A percentile compares a stretch with the other conserved stretches of the same genome.
Evolutionary conservation across 768 basidiomycete genomes (phyloP).

Genomic region (Mycena amicta): DNA sequence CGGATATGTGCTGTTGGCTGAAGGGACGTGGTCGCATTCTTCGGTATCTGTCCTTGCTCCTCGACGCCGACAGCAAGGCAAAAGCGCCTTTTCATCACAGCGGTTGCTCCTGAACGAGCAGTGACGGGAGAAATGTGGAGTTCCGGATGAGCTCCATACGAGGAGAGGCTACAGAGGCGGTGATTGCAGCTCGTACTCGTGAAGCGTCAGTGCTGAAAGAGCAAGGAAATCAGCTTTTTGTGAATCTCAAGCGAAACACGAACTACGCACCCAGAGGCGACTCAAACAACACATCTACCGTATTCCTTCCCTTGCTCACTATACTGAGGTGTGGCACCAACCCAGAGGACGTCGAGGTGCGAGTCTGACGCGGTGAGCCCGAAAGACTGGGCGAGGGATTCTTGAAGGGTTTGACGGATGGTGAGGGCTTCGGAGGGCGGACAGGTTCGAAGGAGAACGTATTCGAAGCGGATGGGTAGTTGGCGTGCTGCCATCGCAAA

Average conservation of each 20-base stretch:
- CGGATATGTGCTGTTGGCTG: too few species aligned
- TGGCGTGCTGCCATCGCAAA: too few species aligned
- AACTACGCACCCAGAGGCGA: constrained; percentile 40
- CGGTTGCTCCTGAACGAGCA: constrained; percentile 31
- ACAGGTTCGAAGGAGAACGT: constrained; percentile 13
- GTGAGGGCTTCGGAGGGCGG: constrained; percentile 20
- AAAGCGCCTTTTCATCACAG: too few species aligned
- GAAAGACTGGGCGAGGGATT: constrained; percentile 55
- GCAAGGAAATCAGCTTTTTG: not conserved
- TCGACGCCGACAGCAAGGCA: too few species aligned
- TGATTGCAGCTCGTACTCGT: constrained; percentile 37
- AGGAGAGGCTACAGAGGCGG: constrained; percentile 33
- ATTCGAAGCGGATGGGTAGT: constrained; percentile 1
- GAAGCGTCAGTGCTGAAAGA: constrained; percentile 33
- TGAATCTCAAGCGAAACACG: not conserved
- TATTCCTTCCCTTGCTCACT: constrained; percentile 28
- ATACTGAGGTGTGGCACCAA: constrained; percentile 32
- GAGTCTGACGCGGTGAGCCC: constrained; percentile 53
- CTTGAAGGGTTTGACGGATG: constrained; percentile 58
- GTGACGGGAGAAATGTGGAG: constrained; percentile 45
- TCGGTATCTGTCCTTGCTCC: too few species aligned
- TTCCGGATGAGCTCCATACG: constrained; percentile 39
- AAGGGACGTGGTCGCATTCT: too few species aligned
- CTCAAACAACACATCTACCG: constrained; percentile 37
- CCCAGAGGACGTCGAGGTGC: constrained; percentile 63